Evolutionary conservation across 1,139 yeast species (phyloP), one percentile per base, ranked within the genome.

Genomic region (Blastobotrys raffinosifermentans): DNA sequence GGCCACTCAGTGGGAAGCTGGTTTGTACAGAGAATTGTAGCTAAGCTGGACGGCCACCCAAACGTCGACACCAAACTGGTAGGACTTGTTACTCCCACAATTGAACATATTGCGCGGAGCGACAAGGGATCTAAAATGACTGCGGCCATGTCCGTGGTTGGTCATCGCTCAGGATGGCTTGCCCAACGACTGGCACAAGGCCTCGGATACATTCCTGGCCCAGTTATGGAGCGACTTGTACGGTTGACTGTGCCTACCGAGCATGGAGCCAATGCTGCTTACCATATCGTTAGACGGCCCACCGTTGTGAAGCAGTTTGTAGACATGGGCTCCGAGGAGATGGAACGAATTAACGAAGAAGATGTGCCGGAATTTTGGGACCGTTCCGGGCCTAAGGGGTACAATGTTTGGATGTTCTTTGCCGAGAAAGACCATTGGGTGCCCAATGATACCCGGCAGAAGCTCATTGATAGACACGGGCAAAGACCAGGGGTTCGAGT

Each of bases 1-100:
- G 75, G 80, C 19, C 86, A 79, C 52, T 78, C 85, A 0, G 71
- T 78, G 32, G 86, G 86, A 1, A 64, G 74, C 1, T 78, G 70
- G 63, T 60, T 79, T 21, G 57, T 66, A 3, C 84, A 78, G 53
- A 53, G 82, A 34, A 63, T 75, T 0, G 63, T 71, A 1, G 50
- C 55, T 27, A 41, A 41, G 17, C 40, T 50, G 4, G 26, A 37
- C 8, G 45, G 48, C 21, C 32, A 41, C 4, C 22, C 49, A 1
- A 37, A 43, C 4, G 35, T 49, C n/a, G 43, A 55, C 11, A 46
- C 61, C 8, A 49, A 39, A 37, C 67, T 76, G 39, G 66, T 71
- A n/a, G 84, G 84, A 0, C 58, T 80, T 38, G 61, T 79, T 11
- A 77, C 81, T 30, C 87, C 87, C 1, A 77, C 87, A 0, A 65